Conservation (phyloP, 805 yeast species). For the Metschnikowia lunata region DNA sequence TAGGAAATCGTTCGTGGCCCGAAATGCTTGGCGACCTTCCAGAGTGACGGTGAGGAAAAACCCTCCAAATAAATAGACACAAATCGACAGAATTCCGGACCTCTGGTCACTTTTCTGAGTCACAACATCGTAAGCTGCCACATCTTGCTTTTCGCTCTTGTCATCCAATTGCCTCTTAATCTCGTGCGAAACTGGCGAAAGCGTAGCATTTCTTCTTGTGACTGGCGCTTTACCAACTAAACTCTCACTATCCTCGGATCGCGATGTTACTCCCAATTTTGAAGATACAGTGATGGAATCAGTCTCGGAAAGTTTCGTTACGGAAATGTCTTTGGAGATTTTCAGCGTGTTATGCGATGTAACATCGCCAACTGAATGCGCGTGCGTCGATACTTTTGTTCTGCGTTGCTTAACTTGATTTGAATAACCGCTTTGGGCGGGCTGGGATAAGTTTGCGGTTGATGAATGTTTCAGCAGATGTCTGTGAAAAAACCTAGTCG, state of each 20-base stretch:
- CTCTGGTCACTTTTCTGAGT: conserved; percentile 7
- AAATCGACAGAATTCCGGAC: conserved; percentile 20
- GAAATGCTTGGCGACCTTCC: conserved; percentile 20
- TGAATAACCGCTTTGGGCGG: conserved; percentile 26
- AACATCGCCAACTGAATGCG: too few relatives aligned
- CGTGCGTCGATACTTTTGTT: too few relatives aligned
- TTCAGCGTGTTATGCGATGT: too few relatives aligned
- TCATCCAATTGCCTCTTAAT: not conserved
- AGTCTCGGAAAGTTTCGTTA: too few relatives aligned
- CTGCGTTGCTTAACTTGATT: conserved; percentile 31
- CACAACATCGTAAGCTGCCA: conserved; percentile 1
- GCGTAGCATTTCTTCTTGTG: too few relatives aligned
- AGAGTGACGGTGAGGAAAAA: conserved; percentile 18
- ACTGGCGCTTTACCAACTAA: too few relatives aligned
- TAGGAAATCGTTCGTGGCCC: conserved; percentile 32
- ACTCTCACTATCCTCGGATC: too few relatives aligned
- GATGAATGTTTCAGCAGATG: conserved; percentile 1
- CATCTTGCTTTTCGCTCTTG: not conserved
- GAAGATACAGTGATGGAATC: too few relatives aligned
- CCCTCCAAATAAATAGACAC: conserved; percentile 40
- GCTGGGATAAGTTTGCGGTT: not conserved
- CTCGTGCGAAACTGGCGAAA: not conserved
- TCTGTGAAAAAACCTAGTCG: conserved; percentile 15
- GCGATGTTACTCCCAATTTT: too few relatives aligned
- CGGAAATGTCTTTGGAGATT: too few relatives aligned